These are phyloP conservation scores for Persicaria maculosa DNA, from an alignment of 148 eudicot species.

Conservation along the genomic window DNA sequence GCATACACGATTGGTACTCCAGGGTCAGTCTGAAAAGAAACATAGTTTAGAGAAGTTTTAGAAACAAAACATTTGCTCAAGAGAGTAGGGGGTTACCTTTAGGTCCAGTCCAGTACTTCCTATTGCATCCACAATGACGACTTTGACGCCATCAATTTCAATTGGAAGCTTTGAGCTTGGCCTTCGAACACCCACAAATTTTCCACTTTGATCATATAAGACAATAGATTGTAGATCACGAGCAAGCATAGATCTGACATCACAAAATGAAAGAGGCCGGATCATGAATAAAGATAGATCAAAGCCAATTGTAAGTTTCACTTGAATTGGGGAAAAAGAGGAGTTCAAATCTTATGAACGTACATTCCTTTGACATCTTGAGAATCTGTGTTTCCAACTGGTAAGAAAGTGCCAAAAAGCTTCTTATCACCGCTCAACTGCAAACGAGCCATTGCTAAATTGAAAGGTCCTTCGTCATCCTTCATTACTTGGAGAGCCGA, in stretches of 20 bases:
- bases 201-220: constrained; percentile 88
- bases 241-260: constrained; percentile 86
- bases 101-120: constrained; percentile 91
- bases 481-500: constrained; percentile 79
- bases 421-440: constrained; percentile 79
- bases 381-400: constrained; percentile 64
- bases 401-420: constrained; percentile 86
- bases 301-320: background rate
- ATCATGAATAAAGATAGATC: constrained; percentile 6
- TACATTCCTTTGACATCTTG: constrained; percentile 86
- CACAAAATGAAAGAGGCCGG: constrained; percentile 6
- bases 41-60: background rate
- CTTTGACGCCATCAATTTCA: constrained; percentile 72
- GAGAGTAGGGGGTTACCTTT: constrained; percentile 37
- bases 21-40: constrained; percentile 70
- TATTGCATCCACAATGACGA: constrained; percentile 76
- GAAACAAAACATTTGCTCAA: background rate
- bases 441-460: constrained; percentile 93
- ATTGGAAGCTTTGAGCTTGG: constrained; percentile 91
- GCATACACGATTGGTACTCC: constrained; percentile 94
- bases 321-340: background rate
- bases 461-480: constrained; percentile 90
- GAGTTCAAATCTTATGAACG: constrained; percentile 14
- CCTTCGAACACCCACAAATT: constrained; percentile 82
- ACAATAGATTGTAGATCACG: constrained; percentile 93